Evolutionary conservation across 345 rosid species (phyloP).

Genomic region (Hevea brasiliensis): DNA sequence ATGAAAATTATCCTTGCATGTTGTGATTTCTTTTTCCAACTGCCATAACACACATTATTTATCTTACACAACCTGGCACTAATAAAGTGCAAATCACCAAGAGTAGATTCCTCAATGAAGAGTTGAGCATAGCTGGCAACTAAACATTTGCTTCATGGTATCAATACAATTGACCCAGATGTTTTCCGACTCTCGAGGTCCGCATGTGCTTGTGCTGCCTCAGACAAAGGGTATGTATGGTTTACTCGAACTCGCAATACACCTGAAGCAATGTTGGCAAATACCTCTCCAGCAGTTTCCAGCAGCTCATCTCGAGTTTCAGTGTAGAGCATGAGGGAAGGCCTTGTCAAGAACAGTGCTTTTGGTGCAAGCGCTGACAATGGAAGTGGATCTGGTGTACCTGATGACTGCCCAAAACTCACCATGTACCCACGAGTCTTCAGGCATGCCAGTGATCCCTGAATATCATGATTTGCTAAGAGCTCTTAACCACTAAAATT

Average conservation of each 20-base stretch:
- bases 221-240: slow-evolving; percentile 68
- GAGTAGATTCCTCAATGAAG: no score
- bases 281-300: slow-evolving; percentile 70
- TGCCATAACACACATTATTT: no score
- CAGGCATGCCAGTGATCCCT: slow-evolving; percentile 87
- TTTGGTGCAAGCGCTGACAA: slow-evolving; percentile 68
- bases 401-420: slow-evolving; percentile 87
- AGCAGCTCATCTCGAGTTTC: slow-evolving; percentile 71
- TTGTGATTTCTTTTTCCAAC: no score
- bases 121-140: background rate
- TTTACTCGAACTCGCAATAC: slow-evolving; percentile 59
- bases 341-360: slow-evolving; percentile 80
- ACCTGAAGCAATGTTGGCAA: slow-evolving; percentile 59
- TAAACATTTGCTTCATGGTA: slow-evolving; percentile 45
- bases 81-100: no score
- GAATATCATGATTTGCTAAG: slow-evolving; percentile 8
- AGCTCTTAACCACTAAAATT: background rate
- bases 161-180: slow-evolving; percentile 71
- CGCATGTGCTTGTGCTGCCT: slow-evolving; percentile 72
- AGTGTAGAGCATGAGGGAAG: slow-evolving; percentile 70
- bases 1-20: no score
- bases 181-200: slow-evolving; percentile 75
- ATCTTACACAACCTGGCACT: no score
- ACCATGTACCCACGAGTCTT: slow-evolving; percentile 82
- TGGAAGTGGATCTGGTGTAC: slow-evolving; percentile 71